Percentiles rank a stretch among this genome's conserved stretches.
Conservation (phyloP, 257 asterid species). For the Ligustrum vulgare region DNA sequence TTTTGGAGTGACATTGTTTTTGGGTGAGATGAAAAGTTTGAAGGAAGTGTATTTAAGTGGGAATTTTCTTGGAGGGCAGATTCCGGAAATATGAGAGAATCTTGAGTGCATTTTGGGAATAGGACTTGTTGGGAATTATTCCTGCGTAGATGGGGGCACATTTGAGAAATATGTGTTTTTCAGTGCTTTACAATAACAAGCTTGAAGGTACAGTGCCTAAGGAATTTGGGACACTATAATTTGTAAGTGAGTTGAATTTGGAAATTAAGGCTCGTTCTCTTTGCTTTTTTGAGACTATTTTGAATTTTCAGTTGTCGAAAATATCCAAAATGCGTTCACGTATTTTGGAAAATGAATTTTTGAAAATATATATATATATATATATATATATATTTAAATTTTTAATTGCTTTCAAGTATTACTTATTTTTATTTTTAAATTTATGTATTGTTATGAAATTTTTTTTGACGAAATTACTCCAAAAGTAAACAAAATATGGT, state of each 20-base stretch:
- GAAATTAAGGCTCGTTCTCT: too few relatives aligned
- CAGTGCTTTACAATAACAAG: conserved; percentile 72
- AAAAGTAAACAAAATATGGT: too few relatives aligned
- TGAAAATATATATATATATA: too few relatives aligned
- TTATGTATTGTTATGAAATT: too few relatives aligned
- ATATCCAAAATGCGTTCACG: too few relatives aligned
- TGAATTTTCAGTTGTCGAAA: too few relatives aligned
- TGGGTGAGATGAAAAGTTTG: conserved; percentile 54
- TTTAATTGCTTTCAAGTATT: too few relatives aligned
- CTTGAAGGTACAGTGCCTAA: conserved; percentile 69
- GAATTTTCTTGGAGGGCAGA: conserved; percentile 65
- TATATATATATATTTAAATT: too few relatives aligned
- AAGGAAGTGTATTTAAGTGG: conserved; percentile 71
- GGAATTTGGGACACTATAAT: conserved; percentile 59
- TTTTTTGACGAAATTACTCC: too few relatives aligned
- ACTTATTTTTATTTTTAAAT: too few relatives aligned
- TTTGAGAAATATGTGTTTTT: conserved; percentile 48
- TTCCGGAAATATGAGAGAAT: conserved; percentile 75
- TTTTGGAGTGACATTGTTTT: conserved; percentile 58
- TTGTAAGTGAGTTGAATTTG: conserved; percentile 65
- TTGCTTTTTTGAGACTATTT: too few relatives aligned
- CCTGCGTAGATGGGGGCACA: conserved; percentile 65
- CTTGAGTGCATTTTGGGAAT: conserved; percentile 55
- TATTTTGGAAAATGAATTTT: too few relatives aligned
- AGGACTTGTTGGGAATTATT: conserved; percentile 68